Percentiles rank a stretch among this genome's conserved stretches.
phyloP scores from a whole-genome alignment of 2,329 filamentous ascomycete species.

The Phoma sp. region DNA sequence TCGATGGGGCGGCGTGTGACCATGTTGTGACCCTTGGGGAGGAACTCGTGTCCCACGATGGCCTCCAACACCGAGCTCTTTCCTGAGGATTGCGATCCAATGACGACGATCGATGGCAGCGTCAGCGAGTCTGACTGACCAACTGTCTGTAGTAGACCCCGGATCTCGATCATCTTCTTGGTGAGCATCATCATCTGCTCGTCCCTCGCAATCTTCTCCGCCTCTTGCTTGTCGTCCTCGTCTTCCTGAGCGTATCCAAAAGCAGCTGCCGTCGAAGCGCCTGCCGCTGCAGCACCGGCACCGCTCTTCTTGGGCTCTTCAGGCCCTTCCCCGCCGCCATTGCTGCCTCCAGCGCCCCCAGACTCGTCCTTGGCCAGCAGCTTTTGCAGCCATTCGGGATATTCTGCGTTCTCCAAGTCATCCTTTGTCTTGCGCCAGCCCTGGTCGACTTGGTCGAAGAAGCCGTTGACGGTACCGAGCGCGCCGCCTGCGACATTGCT shows the following conservation, averaged over 20 bases:
- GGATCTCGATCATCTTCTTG: conserved; percentile 99
- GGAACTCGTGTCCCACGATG: conserved; percentile 96
- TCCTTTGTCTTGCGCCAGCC: conserved; percentile 88
- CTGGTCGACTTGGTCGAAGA: conserved; percentile 78
- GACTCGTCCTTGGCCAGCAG: conserved; percentile 61
- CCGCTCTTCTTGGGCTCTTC: conserved; percentile 63
- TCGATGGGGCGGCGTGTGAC: conserved; percentile 96
- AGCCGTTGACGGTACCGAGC: conserved; percentile 74
- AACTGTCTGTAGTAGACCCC: conserved; percentile 87
- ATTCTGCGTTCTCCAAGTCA: conserved; percentile 72
- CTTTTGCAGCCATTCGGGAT: conserved; percentile 79
- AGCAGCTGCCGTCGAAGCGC: conserved; percentile 74
- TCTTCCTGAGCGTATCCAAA: conserved; percentile 79
- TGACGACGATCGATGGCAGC: conserved; percentile 97
- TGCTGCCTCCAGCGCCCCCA: conserved; percentile 48
- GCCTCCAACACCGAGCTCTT: conserved; percentile 98
- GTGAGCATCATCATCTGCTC: conserved; percentile 99
- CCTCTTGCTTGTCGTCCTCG: conserved; percentile 69
- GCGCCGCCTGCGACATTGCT: conserved; percentile 72
- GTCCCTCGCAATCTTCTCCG: conserved; percentile 76
- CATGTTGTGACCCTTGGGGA: conserved; percentile 99
- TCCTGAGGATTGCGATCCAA: conserved; percentile 96
- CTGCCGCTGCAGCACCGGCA: conserved; percentile 66
- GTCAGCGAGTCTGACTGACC: conserved; percentile 90
- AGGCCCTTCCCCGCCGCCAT: conserved; percentile 51